phyloP scores from a whole-genome alignment of 805 yeast species.

The Schwanniomyces polymorphus region DNA sequence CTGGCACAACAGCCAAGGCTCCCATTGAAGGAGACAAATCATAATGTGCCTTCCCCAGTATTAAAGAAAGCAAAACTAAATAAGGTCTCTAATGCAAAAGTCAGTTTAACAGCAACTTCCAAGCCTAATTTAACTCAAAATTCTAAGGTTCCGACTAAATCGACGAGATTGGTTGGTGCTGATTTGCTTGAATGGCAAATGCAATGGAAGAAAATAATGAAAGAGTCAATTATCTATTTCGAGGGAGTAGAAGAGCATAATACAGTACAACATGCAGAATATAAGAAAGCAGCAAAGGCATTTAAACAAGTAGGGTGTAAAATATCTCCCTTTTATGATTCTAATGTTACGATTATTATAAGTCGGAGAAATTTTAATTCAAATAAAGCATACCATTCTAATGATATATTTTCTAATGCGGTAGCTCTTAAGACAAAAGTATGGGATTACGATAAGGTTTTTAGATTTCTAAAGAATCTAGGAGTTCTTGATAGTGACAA shows the following conservation, averaged over 20 bases:
- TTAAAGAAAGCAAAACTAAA: slow-evolving; percentile 29
- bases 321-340: slow-evolving; percentile 47
- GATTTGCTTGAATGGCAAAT: slow-evolving; percentile 60
- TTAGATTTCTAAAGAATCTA: slow-evolving; percentile 70
- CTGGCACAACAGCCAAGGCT: slow-evolving; percentile 12
- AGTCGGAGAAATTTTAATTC: slow-evolving; percentile 56
- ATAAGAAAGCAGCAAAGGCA: slow-evolving; percentile 42
- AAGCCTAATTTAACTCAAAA: slow-evolving; percentile 6
- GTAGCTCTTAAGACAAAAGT: slow-evolving; percentile 64
- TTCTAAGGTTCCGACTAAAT: slow-evolving; percentile 9
- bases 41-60: slow-evolving; percentile 39
- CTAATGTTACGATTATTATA: slow-evolving; percentile 72
- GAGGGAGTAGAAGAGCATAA: slow-evolving; percentile 50
- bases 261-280: slow-evolving; percentile 33
- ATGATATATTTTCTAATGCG: slow-evolving; percentile 70
- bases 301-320: slow-evolving; percentile 51
- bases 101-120: not conserved
- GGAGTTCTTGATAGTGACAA: slow-evolving; percentile 37
- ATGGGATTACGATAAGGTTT: slow-evolving; percentile 86
- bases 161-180: slow-evolving; percentile 40
- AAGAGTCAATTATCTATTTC: slow-evolving; percentile 58
- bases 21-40: slow-evolving; percentile 42
- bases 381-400: slow-evolving; percentile 41
- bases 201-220: slow-evolving; percentile 64
- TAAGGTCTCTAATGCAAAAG: slow-evolving; percentile 1